These are phyloP conservation scores for Vachellia collinsii DNA, from an alignment of 306 rosid species.

Conservation along the genomic window DNA sequence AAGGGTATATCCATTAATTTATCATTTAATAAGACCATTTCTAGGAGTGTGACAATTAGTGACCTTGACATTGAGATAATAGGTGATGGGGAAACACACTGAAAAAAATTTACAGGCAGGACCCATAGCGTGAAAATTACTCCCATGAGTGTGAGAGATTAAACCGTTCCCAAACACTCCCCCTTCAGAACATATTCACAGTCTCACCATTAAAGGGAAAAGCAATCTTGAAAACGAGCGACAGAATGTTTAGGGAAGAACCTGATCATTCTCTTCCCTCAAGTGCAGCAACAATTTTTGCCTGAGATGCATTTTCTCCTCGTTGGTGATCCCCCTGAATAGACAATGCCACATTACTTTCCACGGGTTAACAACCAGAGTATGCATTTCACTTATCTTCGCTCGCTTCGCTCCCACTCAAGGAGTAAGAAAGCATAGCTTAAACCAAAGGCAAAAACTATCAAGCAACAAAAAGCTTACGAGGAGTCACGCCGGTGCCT, in stretches of 20 bases:
- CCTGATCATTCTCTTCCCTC: slow-evolving; percentile 91
- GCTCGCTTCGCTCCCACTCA: not conserved
- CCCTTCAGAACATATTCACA: not conserved
- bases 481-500: slow-evolving; percentile 71
- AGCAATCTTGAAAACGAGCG: slow-evolving; percentile 17
- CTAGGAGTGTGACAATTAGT: slow-evolving; percentile 24
- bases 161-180: not conserved
- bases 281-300: slow-evolving; percentile 80
- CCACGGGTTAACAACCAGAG: slow-evolving; percentile 9
- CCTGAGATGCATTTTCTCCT: slow-evolving; percentile 81
- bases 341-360: slow-evolving; percentile 31
- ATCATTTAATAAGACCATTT: slow-evolving; percentile 31
- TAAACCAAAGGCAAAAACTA: slow-evolving; percentile 7
- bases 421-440: not conserved
- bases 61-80: not conserved
- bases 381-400: slow-evolving; percentile 19
- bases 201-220: not conserved
- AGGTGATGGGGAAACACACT: not conserved
- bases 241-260: slow-evolving; percentile 27
- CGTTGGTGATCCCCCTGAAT: slow-evolving; percentile 83
- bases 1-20: not conserved
- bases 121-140: not conserved
- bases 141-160: slow-evolving; percentile 5
- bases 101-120: slow-evolving; percentile 10
- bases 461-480: slow-evolving; percentile 42